Evolutionary conservation across 257 asterid species (phyloP).

Genomic region (Salvia miltiorrhiza): DNA sequence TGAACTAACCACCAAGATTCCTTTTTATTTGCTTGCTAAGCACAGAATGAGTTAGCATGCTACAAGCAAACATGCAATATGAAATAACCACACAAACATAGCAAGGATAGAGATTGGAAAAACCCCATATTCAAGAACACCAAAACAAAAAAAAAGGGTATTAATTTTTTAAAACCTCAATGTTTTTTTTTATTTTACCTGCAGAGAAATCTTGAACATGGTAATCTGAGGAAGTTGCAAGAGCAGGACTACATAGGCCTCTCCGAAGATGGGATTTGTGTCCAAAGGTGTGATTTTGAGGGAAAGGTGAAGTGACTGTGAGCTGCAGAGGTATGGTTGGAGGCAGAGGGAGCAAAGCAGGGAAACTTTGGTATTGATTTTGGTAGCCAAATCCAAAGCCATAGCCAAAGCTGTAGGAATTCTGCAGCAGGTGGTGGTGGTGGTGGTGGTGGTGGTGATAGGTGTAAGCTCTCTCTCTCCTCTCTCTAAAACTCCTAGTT

Average conservation of each 20-base stretch:
- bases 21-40: not conserved
- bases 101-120: not conserved
- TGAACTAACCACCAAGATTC: slow-evolving; percentile 9
- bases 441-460: slow-evolving; percentile 44
- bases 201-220: slow-evolving; percentile 44
- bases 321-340: slow-evolving; percentile 52
- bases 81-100: not conserved
- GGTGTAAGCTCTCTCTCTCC: slow-evolving; percentile 25
- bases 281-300: slow-evolving; percentile 46
- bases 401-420: slow-evolving; percentile 36
- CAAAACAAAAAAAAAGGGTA: slow-evolving; percentile 3
- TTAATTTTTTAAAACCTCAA: not conserved
- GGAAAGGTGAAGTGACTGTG: slow-evolving; percentile 39
- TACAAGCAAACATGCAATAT: slow-evolving; percentile 3
- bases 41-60: not conserved
- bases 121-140: not conserved
- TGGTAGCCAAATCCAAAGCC: slow-evolving; percentile 51
- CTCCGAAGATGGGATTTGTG: slow-evolving; percentile 55
- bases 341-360: slow-evolving; percentile 84
- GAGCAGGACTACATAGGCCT: slow-evolving; percentile 33
- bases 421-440: slow-evolving; percentile 46
- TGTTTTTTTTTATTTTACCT: slow-evolving; percentile 39
- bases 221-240: slow-evolving; percentile 54
- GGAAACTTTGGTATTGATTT: slow-evolving; percentile 52
- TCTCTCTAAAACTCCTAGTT: slow-evolving; percentile 30